These are phyloP conservation scores for Globisporangium polare DNA, from an alignment of 352 stramenopile genomes.

Conservation along the genomic window DNA sequence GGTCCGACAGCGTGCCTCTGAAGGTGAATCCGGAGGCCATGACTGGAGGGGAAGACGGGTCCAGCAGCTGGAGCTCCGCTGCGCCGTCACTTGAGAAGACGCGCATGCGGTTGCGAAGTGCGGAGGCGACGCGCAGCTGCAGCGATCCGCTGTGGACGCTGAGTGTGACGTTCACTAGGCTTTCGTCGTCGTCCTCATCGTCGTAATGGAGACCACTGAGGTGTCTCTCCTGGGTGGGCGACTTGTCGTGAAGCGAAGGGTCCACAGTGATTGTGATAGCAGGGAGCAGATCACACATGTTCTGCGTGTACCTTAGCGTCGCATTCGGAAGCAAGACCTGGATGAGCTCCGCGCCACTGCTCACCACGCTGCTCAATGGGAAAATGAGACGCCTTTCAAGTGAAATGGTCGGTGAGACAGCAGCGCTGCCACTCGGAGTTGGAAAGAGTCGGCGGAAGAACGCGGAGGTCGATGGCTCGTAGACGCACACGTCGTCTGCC, in stretches of 20 bases:
- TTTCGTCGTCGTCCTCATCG: background rate
- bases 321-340: background rate
- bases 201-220: background rate
- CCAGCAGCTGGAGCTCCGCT: background rate
- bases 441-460: background rate
- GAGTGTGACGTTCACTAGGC: conserved; percentile 1
- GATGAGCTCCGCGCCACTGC: background rate
- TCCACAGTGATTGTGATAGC: background rate
- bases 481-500: background rate
- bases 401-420: background rate
- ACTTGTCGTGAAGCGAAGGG: background rate
- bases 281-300: background rate
- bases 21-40: conserved; percentile 7
- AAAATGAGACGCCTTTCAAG: conserved; percentile 6
- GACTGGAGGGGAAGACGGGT: background rate
- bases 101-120: conserved; percentile 8
- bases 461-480: background rate
- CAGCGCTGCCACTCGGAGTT: background rate
- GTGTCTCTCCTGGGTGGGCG: background rate
- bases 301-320: background rate
- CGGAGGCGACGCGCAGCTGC: conserved; percentile 2
- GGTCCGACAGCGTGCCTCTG: conserved; percentile 17
- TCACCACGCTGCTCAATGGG: background rate
- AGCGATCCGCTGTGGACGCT: background rate
- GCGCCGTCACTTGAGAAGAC: background rate